phyloP scores from a whole-genome alignment of 495 filamentous ascomycete genomes.

The Penicillium argentinense region DNA sequence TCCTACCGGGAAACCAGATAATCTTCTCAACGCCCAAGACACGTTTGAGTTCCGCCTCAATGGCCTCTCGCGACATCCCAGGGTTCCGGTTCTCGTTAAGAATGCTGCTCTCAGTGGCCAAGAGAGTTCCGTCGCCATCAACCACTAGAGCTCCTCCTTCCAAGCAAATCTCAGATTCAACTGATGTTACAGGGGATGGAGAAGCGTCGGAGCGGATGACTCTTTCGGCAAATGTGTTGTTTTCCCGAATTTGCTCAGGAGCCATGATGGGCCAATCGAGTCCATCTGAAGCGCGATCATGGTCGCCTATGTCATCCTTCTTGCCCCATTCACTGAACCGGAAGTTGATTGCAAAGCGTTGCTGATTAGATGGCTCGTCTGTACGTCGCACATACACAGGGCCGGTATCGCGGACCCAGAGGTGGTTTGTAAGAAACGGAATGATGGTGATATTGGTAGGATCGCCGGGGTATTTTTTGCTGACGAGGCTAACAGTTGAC shows the following conservation, averaged over 20 bases:
- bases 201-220: constrained; percentile 19
- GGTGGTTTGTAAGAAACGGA: constrained; percentile 25
- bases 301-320: constrained; percentile 16
- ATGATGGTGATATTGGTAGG: constrained; percentile 13
- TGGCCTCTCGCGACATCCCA: constrained; percentile 15
- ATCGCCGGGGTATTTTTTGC: background rate
- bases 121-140: constrained; percentile 30
- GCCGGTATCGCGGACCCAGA: constrained; percentile 30
- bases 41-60: constrained; percentile 25
- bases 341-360: constrained; percentile 24
- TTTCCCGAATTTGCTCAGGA: constrained; percentile 16
- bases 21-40: constrained; percentile 27
- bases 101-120: constrained; percentile 30
- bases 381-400: constrained; percentile 26
- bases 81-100: constrained; percentile 27
- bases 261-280: constrained; percentile 20
- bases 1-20: constrained; percentile 28
- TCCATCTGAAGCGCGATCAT: constrained; percentile 15
- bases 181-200: constrained; percentile 13
- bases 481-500: constrained; percentile 8
- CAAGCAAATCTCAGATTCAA: constrained; percentile 18
- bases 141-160: constrained; percentile 27
- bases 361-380: constrained; percentile 10
- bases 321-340: constrained; percentile 32
- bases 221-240: constrained; percentile 21